A percentile compares a stretch with the other conserved stretches of the same genome.
These are phyloP conservation scores for Myriosclerotinia scirpicola DNA, from an alignment of 2,329 filamentous ascomycete genomes.

Conservation along the genomic window DNA sequence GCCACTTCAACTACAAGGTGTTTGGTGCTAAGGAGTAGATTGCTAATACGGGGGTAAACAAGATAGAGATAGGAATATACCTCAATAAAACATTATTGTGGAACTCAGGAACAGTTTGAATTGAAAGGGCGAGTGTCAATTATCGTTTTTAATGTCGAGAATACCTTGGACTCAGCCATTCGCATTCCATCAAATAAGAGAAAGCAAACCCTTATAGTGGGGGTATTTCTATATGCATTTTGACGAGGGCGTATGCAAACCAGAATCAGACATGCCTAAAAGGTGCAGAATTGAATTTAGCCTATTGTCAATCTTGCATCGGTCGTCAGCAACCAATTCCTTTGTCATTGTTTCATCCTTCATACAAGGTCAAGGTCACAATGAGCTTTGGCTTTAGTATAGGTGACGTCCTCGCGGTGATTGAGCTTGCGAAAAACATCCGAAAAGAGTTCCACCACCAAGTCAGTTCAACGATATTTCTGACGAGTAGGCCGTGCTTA, in stretches of 20 bases:
- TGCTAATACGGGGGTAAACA: too few species aligned
- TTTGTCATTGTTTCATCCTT: neutral
- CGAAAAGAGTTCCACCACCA: constrained; percentile 37
- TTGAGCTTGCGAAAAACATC: constrained; percentile 35
- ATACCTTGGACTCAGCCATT: too few species aligned
- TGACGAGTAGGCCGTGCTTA: constrained; percentile 9
- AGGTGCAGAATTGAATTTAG: neutral
- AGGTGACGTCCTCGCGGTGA: constrained; percentile 38
- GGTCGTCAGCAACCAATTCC: too few species aligned
- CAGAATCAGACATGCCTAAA: neutral
- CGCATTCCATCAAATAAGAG: too few species aligned
- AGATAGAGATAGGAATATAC: neutral
- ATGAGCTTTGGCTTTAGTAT: constrained; percentile 42
- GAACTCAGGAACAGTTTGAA: neutral
- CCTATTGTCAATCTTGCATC: neutral
- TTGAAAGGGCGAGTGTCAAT: neutral
- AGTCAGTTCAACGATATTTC: constrained; percentile 33
- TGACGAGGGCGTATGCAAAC: neutral
- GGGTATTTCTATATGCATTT: too few species aligned
- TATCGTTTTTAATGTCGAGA: neutral
- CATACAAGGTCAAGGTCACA: neutral
- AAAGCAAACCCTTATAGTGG: too few species aligned
- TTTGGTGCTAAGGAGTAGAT: neutral
- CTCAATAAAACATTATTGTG: neutral
- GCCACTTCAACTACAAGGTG: neutral